Base-by-base conservation (phyloP, 345 rosid genomes). In the Punica granatum region DNA sequence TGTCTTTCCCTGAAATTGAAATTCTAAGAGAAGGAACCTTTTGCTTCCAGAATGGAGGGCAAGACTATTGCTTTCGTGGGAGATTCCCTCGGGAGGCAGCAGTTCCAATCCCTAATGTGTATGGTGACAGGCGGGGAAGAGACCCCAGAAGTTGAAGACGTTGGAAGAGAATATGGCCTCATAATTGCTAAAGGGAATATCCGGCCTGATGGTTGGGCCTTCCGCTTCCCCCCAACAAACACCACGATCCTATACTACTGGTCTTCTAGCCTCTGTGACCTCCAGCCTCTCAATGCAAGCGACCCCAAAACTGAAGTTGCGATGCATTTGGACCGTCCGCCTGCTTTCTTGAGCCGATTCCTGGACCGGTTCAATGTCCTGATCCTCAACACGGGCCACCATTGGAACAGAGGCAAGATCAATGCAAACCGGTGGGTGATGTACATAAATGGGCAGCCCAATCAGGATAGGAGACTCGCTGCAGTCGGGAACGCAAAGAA, bases 321-420 rank as follows among this genome's bases (percentile, higher is more conserved):
- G 26, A 87, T 87, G 93, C 93, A 90, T 80, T 65, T 87, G 65
- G 93, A 90, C 81, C 82, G 80, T 28, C 91, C 96, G 44, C 88
- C 91, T 48, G 85, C 79, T 23, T 85, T 90, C 82, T 74, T 90
- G 83, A 81, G 80, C 65, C 77, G 60, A 61, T 79, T 59, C 66
- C 82, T 90, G 66, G 78, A 75, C 70, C 75, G 65, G 21, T 84
- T 90, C 23, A 86, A 87, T 46, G 82, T 85, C 33, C 67, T 90
- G 64, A 83, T 90, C 68, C 86, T 90, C 18, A 87, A 90, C 78
- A 85, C 96, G 0, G 96, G 91, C 23, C 96, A 90, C 71, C 92
- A 90, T n/a, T 87, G 96, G 96, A 90, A 87, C 80, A 72, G 79
- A 78, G 91, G 91, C 5, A 90, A 90, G 72, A 73, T 90, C n/a